These are phyloP conservation scores for Coniochaeta sp. DNA, from an alignment of 2,329 filamentous ascomycete genomes.

Conservation along the genomic window DNA sequence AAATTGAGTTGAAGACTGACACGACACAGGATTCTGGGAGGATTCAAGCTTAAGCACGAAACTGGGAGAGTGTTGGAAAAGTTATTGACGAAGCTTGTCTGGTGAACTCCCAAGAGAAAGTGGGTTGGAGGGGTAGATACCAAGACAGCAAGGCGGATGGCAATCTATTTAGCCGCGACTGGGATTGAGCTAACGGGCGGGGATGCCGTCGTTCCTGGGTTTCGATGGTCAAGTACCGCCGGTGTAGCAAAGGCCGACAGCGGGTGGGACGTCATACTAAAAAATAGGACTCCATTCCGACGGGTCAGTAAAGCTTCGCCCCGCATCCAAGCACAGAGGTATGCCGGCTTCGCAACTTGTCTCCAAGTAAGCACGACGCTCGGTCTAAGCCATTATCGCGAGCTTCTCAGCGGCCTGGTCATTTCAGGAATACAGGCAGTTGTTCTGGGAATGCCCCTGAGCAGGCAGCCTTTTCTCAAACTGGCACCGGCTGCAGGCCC, in stretches of 20 bases:
- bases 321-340: background rate
- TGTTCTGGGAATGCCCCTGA: no score
- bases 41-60: background rate
- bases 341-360: no score
- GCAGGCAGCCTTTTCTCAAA: no score
- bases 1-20: no score
- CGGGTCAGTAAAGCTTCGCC: background rate
- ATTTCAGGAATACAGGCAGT: no score
- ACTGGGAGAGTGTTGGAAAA: conserved; percentile 6
- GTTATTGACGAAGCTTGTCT: background rate
- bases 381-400: background rate
- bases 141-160: background rate
- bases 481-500: no score
- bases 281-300: background rate
- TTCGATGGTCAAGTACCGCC: background rate
- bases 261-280: background rate
- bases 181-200: background rate
- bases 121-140: background rate
- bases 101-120: background rate
- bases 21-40: no score
- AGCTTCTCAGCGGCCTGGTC: background rate
- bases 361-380: no score
- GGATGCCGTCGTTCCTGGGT: no score
- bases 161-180: background rate
- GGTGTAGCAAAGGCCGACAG: background rate